A percentile compares a stretch with the other conserved stretches of the same genome.
Evolutionary conservation across 495 filamentous ascomycete species (phyloP).

Genomic region (Ramalina peruviana): DNA sequence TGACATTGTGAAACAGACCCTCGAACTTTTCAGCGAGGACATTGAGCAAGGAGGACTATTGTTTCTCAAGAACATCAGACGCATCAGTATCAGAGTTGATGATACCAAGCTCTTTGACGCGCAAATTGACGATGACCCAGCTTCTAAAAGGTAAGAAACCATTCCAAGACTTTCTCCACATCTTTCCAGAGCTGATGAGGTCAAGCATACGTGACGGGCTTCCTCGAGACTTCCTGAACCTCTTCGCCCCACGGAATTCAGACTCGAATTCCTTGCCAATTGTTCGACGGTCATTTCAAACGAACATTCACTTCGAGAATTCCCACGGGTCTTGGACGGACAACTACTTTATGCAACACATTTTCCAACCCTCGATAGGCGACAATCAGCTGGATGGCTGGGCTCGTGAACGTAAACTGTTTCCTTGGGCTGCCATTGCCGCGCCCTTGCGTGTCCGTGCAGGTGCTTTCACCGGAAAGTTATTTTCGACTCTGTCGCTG

Average conservation of each 20-base stretch:
- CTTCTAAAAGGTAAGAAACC: too few relatives aligned
- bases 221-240: conserved; percentile 2
- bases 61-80: conserved; percentile 25
- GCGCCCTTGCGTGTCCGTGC: conserved; percentile 15
- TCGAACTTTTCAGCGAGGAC: conserved; percentile 21
- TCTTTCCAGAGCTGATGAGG: neutral
- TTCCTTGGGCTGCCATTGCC: conserved; percentile 29
- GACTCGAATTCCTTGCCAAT: neutral
- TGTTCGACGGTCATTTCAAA: conserved; percentile 12
- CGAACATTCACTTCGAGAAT: conserved; percentile 4
- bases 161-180: too few relatives aligned
- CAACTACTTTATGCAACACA: conserved; percentile 20
- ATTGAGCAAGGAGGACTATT: conserved; percentile 23
- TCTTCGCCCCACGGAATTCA: neutral
- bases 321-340: neutral
- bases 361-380: conserved; percentile 10
- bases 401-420: conserved; percentile 22
- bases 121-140: conserved; percentile 1
- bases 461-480: conserved; percentile 11
- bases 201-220: neutral
- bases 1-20: conserved; percentile 20
- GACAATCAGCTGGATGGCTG: conserved; percentile 18
- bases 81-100: conserved; percentile 17
- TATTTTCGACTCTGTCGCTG: conserved; percentile 28
- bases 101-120: conserved; percentile 15